These are phyloP conservation scores for Leishmania lainsoni DNA, from an alignment of 208 protist species.

Conservation along the genomic window DNA sequence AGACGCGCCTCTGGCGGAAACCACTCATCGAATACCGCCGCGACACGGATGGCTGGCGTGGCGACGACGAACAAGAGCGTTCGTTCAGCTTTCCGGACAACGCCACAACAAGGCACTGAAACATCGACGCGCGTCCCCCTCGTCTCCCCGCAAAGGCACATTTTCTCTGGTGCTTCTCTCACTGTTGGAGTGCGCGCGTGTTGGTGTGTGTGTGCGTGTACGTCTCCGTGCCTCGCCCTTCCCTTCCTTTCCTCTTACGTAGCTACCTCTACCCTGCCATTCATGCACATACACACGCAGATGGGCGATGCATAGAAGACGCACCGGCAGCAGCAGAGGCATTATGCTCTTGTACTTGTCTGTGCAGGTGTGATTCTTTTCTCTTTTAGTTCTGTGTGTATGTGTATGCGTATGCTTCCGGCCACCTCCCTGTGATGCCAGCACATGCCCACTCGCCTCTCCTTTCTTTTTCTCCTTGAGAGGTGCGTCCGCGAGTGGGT, in stretches of 20 bases:
- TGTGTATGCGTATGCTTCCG: neutral
- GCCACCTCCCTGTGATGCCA: neutral
- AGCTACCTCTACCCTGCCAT: neutral
- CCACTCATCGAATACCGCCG: slow-evolving; percentile 21
- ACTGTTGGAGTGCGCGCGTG: neutral
- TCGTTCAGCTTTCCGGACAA: neutral
- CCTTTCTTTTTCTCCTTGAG: neutral
- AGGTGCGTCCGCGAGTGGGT: neutral
- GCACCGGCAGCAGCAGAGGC: neutral
- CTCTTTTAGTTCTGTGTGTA: neutral
- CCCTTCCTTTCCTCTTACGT: too few species aligned
- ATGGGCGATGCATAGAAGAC: neutral
- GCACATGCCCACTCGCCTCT: neutral
- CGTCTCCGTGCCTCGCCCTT: neutral
- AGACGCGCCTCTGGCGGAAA: slow-evolving; percentile 28
- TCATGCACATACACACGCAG: neutral
- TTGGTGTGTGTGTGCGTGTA: neutral
- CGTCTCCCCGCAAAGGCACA: too few species aligned
- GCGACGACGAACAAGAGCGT: neutral
- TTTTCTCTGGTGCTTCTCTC: neutral
- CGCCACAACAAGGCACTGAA: neutral
- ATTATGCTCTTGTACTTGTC: neutral
- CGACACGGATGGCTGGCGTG: slow-evolving; percentile 1
- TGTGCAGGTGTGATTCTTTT: neutral
- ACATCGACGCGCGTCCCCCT: neutral